Evolutionary conservation across 1,284 basidiomycete species (phyloP).

Genomic region (Puccinia triticina): DNA sequence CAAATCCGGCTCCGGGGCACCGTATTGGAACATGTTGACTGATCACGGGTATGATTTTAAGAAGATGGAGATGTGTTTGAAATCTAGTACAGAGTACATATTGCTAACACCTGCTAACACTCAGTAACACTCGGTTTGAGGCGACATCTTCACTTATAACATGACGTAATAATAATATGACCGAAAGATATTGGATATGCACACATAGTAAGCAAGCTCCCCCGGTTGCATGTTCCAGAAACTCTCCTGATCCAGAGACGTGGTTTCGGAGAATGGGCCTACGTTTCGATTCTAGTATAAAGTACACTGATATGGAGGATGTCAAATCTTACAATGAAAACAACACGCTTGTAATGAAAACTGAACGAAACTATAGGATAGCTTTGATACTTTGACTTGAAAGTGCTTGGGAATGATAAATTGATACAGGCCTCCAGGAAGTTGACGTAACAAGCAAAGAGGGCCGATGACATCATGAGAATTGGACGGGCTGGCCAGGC

Average conservation of each 20-base stretch:
- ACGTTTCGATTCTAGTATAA: conserved; percentile 4
- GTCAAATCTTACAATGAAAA: background rate
- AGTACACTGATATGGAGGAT: conserved; percentile 5
- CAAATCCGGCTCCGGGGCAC: no score
- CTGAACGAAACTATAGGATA: background rate
- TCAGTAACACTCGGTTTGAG: no score
- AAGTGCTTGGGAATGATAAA: background rate
- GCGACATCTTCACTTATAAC: no score
- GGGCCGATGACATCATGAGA: conserved; percentile 2
- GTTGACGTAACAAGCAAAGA: background rate
- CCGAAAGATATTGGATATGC: no score
- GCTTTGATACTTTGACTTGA: background rate
- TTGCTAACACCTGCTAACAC: no score
- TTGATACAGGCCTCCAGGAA: background rate
- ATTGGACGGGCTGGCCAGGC: conserved; percentile 43
- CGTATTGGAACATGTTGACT: no score
- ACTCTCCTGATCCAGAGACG: background rate
- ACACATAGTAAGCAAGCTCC: no score
- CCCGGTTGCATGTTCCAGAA: no score
- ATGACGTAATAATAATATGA: no score
- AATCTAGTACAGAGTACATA: no score
- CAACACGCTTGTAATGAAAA: background rate
- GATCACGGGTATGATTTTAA: no score
- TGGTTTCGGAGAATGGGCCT: background rate
- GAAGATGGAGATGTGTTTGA: no score